Evolutionary conservation across 2,329 filamentous ascomycete genomes (phyloP).

Genomic region (Claviceps pusilla): DNA sequence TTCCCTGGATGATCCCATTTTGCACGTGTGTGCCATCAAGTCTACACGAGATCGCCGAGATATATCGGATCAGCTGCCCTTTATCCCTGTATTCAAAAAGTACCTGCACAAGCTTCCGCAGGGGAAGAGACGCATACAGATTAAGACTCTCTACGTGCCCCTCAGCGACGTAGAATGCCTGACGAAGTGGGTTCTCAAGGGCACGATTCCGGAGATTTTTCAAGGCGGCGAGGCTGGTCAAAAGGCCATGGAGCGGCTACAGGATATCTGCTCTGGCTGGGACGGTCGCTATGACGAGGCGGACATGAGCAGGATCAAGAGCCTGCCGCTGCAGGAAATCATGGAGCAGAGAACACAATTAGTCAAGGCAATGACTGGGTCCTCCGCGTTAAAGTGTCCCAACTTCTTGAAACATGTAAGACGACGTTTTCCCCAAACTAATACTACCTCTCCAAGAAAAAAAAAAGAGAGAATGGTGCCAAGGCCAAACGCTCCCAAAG

Average conservation of each 20-base stretch:
- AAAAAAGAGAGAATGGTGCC: too few relatives aligned
- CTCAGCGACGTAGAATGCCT: slow-evolving; percentile 72
- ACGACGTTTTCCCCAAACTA: not conserved
- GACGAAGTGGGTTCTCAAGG: slow-evolving; percentile 50
- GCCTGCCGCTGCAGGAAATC: slow-evolving; percentile 65
- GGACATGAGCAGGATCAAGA: slow-evolving; percentile 68
- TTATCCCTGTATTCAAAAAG: slow-evolving; percentile 54
- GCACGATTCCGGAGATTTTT: slow-evolving; percentile 45
- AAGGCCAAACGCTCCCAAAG: not conserved
- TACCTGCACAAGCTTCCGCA: slow-evolving; percentile 55
- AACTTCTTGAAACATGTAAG: slow-evolving; percentile 77
- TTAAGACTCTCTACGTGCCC: slow-evolving; percentile 54
- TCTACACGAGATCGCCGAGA: slow-evolving; percentile 54
- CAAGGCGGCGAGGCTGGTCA: slow-evolving; percentile 32
- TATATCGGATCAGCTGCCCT: slow-evolving; percentile 75
- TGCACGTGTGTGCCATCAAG: slow-evolving; percentile 68
- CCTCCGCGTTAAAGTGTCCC: slow-evolving; percentile 54
- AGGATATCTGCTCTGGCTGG: slow-evolving; percentile 60
- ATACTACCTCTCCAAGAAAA: too few relatives aligned
- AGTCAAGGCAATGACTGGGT: slow-evolving; percentile 45
- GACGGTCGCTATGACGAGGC: slow-evolving; percentile 68
- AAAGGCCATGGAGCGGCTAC: slow-evolving; percentile 52
- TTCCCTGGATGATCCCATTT: slow-evolving; percentile 41
- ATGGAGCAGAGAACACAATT: slow-evolving; percentile 55
- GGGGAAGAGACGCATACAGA: slow-evolving; percentile 48